Conservation (phyloP, 2,329 filamentous ascomycete species). For the Phaeosphaeriaceae sp. region DNA sequence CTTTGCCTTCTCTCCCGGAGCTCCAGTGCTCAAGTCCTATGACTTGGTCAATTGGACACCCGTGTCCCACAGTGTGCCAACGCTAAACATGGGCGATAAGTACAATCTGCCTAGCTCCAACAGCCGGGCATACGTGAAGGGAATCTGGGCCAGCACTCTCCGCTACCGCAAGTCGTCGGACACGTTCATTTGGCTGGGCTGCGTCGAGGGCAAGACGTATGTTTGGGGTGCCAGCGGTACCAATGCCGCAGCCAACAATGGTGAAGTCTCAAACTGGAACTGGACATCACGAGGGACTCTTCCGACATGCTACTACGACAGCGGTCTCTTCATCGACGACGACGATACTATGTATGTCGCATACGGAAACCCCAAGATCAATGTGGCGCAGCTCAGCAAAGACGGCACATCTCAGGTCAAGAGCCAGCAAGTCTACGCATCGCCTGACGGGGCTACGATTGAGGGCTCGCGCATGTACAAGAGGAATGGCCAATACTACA, state of each 20-base stretch:
- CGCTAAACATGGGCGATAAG: constrained; percentile 47
- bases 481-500: constrained; percentile 63
- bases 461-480: constrained; percentile 67
- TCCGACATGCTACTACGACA: constrained; percentile 64
- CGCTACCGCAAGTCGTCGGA: constrained; percentile 59
- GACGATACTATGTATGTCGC: constrained; percentile 66
- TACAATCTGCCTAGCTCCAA: constrained; percentile 57
- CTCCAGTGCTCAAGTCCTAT: constrained; percentile 62
- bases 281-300: constrained; percentile 52
- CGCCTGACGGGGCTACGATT: constrained; percentile 49
- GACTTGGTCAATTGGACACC: constrained; percentile 62
- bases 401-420: constrained; percentile 58
- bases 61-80: constrained; percentile 49
- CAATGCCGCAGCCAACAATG: constrained; percentile 45
- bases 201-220: constrained; percentile 60
- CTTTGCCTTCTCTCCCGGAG: constrained; percentile 64
- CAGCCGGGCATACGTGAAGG: constrained; percentile 57
- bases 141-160: constrained; percentile 64
- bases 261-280: constrained; percentile 40
- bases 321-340: constrained; percentile 64
- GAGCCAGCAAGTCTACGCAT: constrained; percentile 54
- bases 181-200: constrained; percentile 66
- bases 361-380: constrained; percentile 59
- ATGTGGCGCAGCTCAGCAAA: constrained; percentile 58
- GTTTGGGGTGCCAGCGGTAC: constrained; percentile 59